Base-by-base conservation (phyloP, 2,329 filamentous ascomycete genomes). In the Pleomassaria siparia region DNA sequence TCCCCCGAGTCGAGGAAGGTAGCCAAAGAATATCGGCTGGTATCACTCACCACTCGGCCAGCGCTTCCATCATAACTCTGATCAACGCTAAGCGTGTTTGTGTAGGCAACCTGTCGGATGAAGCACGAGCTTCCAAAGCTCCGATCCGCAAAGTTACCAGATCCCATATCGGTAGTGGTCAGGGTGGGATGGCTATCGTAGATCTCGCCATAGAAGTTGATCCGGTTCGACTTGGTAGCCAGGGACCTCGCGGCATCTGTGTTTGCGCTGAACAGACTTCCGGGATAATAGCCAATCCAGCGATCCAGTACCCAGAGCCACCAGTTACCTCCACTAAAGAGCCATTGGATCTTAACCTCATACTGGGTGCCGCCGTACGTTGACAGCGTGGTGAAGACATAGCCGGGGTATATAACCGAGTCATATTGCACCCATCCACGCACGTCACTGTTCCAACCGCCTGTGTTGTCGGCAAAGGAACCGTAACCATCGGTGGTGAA, bases 121-220 rank as follows among this genome's bases (percentile, higher is more conserved):
- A n/a, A n/a, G 36, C 51, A 55, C 21, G 44, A 50, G 13, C 47
- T 51, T 30, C 49, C 26, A n/a, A 15, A 55, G 3, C 53, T 50
- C 22, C 39, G 30, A 11, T 55, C 53, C n/a, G 53, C 50, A 20
- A 44, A 55, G 20, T 42, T 41, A 2, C 53, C 53, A 24, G 33
- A 43, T 8, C 53, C 53, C 53, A 55, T 55, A 43, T 55, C 53
- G 15, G 53, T 55, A 36, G 25, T 48, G 1, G 53, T 55, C 8
- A 53, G 43, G 25, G 42, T 37, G 26, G 41, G 44, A 33, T 53
- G 50, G 18, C 29, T 45, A 16, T 55, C 50, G 25, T 49, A 55
- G 39, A 55, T 55, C 50, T 55, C 53, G 28, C 53, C 53, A 33
- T 55, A 55, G 45, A 47, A 55, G 28, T 51, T 47, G 30, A 53